Evolutionary conservation across 2,329 filamentous ascomycete genomes (phyloP), one percentile per base, ranked within the genome.

Genomic region (Neofusicoccum kwambonambiense): DNA sequence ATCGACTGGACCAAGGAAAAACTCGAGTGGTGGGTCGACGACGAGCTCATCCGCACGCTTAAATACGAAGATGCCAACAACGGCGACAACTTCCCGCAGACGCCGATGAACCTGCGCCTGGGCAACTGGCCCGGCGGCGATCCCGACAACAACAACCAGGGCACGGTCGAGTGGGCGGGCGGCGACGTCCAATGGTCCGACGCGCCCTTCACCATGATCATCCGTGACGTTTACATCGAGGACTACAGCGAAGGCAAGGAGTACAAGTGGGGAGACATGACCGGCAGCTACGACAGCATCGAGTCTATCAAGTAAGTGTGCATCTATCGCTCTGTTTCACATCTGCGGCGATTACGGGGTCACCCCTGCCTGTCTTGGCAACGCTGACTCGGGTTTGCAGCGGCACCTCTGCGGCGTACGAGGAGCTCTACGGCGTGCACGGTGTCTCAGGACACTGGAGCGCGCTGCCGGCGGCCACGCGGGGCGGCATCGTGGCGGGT

Each of bases 191-290:
- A 92, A 74, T 93, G 89, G 75, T 73, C 75, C 57, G 72, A 85
- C 31, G 88, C 81, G 0, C 91, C 91, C 0, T 94, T 86, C 79
- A 87, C 83, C 70, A 93, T 93, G 90, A 87, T 86, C 66, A 84
- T 94, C 68, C 86, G 90, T 81, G 86, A 82, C 35, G 78, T 87
- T 39, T 80, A 81, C 35, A 81, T 84, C 62, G 71, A 78, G 67
- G 87, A 85, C 77, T 65, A 65, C 56, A 86, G 84, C 72, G 84
- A 81, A 57, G 86, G 87, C 0, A 86, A 86, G 69, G 84, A 86
- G 70, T 93, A 93, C 73, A 77, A 83, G 51, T 93, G 86, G 70
- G 81, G 81, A 31, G 89, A 90, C 72, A 79, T 79, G 44, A 80
- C 82, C 0, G 90, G 90, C 60, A 80, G 77, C 62, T 90, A 82